phyloP scores from a whole-genome alignment of 257 asterid species.

The Capsicum baccatum region DNA sequence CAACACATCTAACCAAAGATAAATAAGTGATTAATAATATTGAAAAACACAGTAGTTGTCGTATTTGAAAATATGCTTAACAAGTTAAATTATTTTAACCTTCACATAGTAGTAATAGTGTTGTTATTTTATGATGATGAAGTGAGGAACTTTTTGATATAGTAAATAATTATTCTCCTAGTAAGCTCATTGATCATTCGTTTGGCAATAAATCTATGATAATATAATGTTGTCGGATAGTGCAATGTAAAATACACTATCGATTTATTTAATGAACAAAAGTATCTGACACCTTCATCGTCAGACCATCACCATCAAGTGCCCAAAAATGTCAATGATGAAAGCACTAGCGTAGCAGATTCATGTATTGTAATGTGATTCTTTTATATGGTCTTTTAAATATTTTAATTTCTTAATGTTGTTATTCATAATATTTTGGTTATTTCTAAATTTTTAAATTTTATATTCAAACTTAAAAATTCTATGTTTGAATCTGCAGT shows the following conservation, averaged over 20 bases:
- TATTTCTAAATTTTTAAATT: too few relatives aligned
- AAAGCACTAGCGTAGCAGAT: not conserved
- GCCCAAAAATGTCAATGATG: not conserved
- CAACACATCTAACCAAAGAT: too few relatives aligned
- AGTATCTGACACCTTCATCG: not conserved
- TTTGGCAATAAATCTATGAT: not conserved
- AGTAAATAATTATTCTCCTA: not conserved
- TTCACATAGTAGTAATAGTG: not conserved
- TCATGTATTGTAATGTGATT: too few relatives aligned
- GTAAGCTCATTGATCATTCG: not conserved
- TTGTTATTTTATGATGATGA: not conserved
- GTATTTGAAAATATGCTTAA: not conserved
- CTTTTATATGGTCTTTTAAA: too few relatives aligned
- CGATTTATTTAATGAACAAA: not conserved
- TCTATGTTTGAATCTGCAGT: too few relatives aligned
- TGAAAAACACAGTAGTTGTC: not conserved
- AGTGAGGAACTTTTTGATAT: not conserved
- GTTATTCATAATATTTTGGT: too few relatives aligned
- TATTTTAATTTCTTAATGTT: too few relatives aligned
- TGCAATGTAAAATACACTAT: not conserved
- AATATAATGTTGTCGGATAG: not conserved
- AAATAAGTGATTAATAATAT: not conserved
- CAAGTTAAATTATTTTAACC: not conserved
- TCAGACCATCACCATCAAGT: not conserved
- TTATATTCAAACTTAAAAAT: too few relatives aligned